Conservation (phyloP, 2,329 filamentous ascomycete genomes). For the Fusarium odoratissimum region DNA sequence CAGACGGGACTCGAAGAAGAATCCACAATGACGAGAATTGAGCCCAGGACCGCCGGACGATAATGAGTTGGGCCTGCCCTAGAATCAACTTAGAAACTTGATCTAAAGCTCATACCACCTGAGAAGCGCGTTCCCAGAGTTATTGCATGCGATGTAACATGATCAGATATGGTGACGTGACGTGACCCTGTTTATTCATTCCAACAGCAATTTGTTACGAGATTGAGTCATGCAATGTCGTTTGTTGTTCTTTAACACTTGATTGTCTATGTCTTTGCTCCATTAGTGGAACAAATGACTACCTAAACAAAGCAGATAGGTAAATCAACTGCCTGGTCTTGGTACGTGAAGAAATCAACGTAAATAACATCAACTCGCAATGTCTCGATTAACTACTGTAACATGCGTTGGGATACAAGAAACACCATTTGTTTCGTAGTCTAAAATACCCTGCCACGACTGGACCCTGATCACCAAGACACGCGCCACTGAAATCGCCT, state of each 20-base stretch:
- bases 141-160: neutral
- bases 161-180: neutral
- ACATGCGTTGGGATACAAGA: slow-evolving; percentile 7
- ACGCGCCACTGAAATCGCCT: slow-evolving; percentile 34
- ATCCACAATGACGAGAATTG: neutral
- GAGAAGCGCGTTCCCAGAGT: neutral
- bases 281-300: slow-evolving; percentile 5
- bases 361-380: neutral
- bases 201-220: slow-evolving; percentile 5
- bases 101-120: neutral
- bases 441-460: slow-evolving; percentile 27
- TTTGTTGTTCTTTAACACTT: slow-evolving; percentile 10
- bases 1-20: slow-evolving; percentile 8
- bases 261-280: neutral
- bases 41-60: neutral
- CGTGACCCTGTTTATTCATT: neutral
- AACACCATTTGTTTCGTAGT: slow-evolving; percentile 32
- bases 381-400: neutral
- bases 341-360: neutral
- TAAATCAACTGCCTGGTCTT: neutral
- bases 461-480: slow-evolving; percentile 31
- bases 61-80: neutral
- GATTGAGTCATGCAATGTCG: neutral
- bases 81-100: slow-evolving; percentile 1
- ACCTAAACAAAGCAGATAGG: neutral